Evolutionary conservation across 2,329 filamentous ascomycete genomes (phyloP), one percentile per base, ranked within the genome.

Genomic region (Fusarium sp.): DNA sequence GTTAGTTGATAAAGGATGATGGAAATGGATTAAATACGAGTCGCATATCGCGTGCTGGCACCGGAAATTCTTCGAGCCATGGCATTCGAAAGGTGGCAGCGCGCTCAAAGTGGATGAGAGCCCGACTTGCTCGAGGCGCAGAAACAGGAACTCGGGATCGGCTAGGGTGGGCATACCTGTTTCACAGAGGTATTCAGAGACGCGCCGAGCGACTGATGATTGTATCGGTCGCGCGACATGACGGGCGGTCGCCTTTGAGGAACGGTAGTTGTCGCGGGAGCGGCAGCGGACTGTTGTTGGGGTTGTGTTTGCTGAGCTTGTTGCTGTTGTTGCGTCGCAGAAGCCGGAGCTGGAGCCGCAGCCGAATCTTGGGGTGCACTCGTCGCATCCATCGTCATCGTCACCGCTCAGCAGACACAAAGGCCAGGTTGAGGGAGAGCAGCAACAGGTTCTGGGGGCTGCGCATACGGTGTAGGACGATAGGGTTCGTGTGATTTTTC

Each of bases 151-250:
- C 42, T 54, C 36, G 27, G 46, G 49, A 51, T 20, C 55, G 50
- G 34, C 31, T 34, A 54, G 40, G 42, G 31, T 36, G 59, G 59
- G 73, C 73, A 77, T 84, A 92, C 91, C 86, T 91, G 83, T 78
- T 92, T 92, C 67, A 93, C 86, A 67, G 83, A 83, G 59, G 81
- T 83, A 76, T 93, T 89, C 50, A 92, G 83, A 34, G 84, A 83
- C 50, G 81, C 79, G 67, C 91, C 91, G 57, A 94, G 85, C 65
- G 91, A 92, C 80, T 91, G 88, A 69, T 85, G 77, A 74, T 89
- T 88, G 75, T 81, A 87, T 55, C 79, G 78, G 76, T 90, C 87
- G 73, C 87, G 85, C 54, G 77, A 77, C 56, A 75, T 68, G 36
- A 71, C 61, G 57, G 74, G 67, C 3, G 68, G 61, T 56, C 75